A percentile compares a stretch with the other conserved stretches of the same genome.
Evolutionary conservation across 352 stramenopile species (phyloP).

Genomic region (Globisporangium irregulare): DNA sequence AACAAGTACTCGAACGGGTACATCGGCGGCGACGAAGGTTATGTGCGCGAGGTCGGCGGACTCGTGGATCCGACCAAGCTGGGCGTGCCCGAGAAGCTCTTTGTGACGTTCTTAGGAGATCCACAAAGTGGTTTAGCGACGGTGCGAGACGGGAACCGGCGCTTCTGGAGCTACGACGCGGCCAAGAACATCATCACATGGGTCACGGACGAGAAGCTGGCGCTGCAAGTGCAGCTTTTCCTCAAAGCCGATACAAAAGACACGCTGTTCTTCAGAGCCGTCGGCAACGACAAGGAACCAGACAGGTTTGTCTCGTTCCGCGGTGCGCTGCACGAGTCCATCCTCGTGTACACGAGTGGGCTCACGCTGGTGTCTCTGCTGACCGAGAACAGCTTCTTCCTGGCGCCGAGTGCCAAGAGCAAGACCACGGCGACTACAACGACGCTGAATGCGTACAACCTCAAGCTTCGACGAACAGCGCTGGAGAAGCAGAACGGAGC

Average conservation of each 20-base stretch:
- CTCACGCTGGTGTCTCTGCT: neutral
- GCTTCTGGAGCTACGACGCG: constrained; percentile 1
- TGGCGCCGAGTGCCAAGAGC: neutral
- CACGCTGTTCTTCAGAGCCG: neutral
- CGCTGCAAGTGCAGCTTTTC: neutral
- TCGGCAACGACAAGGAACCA: neutral
- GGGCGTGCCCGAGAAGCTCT: neutral
- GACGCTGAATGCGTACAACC: neutral
- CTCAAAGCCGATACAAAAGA: neutral
- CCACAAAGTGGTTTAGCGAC: neutral
- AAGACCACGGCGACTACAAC: neutral
- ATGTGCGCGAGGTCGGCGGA: neutral
- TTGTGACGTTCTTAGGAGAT: neutral
- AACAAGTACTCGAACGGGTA: constrained; percentile 2
- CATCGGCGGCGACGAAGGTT: neutral
- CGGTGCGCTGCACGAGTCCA: constrained; percentile 1
- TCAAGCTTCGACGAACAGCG: neutral
- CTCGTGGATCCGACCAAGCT: neutral
- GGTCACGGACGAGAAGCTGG: neutral
- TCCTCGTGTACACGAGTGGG: neutral
- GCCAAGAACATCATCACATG: neutral
- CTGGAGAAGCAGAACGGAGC: neutral
- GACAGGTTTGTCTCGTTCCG: constrained; percentile 1
- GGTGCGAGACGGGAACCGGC: neutral
- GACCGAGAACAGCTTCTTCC: constrained; percentile 6